phyloP scores from a whole-genome alignment of 1,139 yeast species.

The Pichia sp. region DNA sequence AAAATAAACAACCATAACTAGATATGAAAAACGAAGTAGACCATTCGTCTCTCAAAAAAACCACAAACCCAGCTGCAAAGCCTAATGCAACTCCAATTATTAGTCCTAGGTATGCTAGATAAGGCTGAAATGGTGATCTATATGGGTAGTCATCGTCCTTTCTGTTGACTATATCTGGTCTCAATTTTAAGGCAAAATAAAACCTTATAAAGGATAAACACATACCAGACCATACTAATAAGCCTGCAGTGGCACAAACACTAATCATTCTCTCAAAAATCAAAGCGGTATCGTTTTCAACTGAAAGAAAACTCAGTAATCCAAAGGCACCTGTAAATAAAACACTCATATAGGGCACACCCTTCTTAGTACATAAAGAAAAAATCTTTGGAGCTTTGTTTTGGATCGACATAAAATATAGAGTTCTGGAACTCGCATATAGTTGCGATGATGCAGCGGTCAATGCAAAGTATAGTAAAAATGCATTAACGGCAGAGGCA shows the following conservation, averaged over 20 bases:
- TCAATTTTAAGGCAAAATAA: slow-evolving; percentile 53
- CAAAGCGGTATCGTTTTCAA: slow-evolving; percentile 48
- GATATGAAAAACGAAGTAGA: slow-evolving; percentile 55
- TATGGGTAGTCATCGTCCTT: slow-evolving; percentile 67
- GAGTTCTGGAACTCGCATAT: slow-evolving; percentile 71
- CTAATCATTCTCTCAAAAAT: slow-evolving; percentile 60
- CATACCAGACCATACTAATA: slow-evolving; percentile 78
- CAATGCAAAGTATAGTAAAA: slow-evolving; percentile 66
- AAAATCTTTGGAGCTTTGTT: slow-evolving; percentile 59
- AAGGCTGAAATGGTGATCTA: slow-evolving; percentile 72
- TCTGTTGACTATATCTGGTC: slow-evolving; percentile 60
- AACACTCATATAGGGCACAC: slow-evolving; percentile 70
- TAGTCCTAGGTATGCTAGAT: slow-evolving; percentile 59
- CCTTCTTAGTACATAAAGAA: slow-evolving; percentile 50
- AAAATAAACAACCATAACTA: slow-evolving; percentile 55
- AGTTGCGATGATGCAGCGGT: slow-evolving; percentile 72
- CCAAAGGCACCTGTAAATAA: slow-evolving; percentile 55
- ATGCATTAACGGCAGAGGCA: slow-evolving; percentile 55
- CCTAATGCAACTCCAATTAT: slow-evolving; percentile 47
- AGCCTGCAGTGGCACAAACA: slow-evolving; percentile 61
- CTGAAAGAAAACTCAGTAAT: slow-evolving; percentile 50
- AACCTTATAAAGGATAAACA: slow-evolving; percentile 65
- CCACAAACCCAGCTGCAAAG: slow-evolving; percentile 61
- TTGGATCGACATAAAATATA: slow-evolving; percentile 67
- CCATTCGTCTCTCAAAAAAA: slow-evolving; percentile 57